A percentile compares a stretch with the other conserved stretches of the same genome.
phyloP scores from a whole-genome alignment of 2,329 filamentous ascomycete genomes.

The Hypomyces perniciosus region DNA sequence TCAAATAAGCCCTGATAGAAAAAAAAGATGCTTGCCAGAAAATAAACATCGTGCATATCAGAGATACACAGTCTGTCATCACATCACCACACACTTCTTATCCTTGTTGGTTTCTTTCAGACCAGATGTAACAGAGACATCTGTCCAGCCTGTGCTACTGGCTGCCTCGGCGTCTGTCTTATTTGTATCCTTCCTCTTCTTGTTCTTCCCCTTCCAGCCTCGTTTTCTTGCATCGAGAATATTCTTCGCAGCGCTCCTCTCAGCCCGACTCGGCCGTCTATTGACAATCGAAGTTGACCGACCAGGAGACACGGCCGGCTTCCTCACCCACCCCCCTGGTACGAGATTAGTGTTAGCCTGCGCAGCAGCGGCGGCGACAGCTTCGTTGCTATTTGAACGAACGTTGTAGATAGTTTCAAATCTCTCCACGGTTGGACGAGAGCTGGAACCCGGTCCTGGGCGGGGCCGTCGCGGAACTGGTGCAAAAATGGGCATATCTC shows the following conservation, averaged over 20 bases:
- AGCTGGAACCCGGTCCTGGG: slow-evolving; percentile 25
- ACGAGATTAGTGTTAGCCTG: slow-evolving; percentile 17
- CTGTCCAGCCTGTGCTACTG: slow-evolving; percentile 48
- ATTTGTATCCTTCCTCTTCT: slow-evolving; percentile 27
- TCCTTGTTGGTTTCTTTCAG: slow-evolving; percentile 37
- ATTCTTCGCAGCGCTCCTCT: slow-evolving; percentile 56
- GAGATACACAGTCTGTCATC: slow-evolving; percentile 9
- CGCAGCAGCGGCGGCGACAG: background rate
- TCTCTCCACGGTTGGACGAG: slow-evolving; percentile 44
- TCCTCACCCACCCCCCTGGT: slow-evolving; percentile 29
- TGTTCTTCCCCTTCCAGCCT: slow-evolving; percentile 47
- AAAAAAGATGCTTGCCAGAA: background rate
- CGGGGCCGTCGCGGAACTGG: slow-evolving; percentile 48
- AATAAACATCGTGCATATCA: background rate
- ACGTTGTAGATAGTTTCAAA: slow-evolving; percentile 50
- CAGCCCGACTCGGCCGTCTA: slow-evolving; percentile 49
- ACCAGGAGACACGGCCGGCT: slow-evolving; percentile 28
- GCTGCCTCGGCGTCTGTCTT: slow-evolving; percentile 14
- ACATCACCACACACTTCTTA: slow-evolving; percentile 51
- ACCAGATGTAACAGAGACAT: slow-evolving; percentile 33
- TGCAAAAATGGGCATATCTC: slow-evolving; percentile 44
- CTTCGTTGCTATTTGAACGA: slow-evolving; percentile 14
- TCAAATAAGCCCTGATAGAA: too few relatives aligned
- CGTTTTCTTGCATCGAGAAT: slow-evolving; percentile 54
- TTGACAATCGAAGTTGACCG: slow-evolving; percentile 38